Conservation (phyloP, 78 protist genomes). For the Bodo saltans region DNA sequence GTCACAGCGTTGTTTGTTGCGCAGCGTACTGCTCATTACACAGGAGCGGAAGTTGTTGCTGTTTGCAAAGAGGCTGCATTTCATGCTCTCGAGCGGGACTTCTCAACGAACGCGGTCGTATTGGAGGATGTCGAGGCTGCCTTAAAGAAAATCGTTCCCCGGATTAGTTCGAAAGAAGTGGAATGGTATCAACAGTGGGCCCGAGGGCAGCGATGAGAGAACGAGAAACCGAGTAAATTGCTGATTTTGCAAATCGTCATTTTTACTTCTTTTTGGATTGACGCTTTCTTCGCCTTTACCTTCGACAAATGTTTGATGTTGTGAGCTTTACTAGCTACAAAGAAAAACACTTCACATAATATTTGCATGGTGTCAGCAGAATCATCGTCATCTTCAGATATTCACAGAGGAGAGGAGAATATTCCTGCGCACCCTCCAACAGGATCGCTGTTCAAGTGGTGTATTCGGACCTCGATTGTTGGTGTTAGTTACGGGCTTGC, state of each 20-base stretch:
- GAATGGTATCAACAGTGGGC: conserved; percentile 30
- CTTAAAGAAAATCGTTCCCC: conserved; percentile 21
- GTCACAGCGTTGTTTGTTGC: not conserved
- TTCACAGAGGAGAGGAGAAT: no score
- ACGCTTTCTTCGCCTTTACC: not conserved
- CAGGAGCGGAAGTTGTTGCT: conserved; percentile 91
- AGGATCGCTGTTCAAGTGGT: no score
- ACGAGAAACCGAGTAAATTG: not conserved
- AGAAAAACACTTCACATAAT: not conserved
- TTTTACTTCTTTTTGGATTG: not conserved
- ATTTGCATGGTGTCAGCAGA: not conserved
- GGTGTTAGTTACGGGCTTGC: no score
- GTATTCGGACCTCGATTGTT: no score
- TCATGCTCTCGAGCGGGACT: conserved; percentile 58
- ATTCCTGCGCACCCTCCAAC: no score
- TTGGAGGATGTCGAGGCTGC: conserved; percentile 2
- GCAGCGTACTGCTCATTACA: conserved; percentile 45
- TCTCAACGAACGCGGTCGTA: not conserved
- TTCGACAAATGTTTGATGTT: no score
- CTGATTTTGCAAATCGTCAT: not conserved
- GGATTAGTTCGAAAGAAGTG: not conserved
- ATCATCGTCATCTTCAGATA: not conserved
- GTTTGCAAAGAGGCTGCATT: conserved; percentile 84
- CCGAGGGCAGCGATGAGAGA: not conserved
- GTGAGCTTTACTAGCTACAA: no score